Conservation (phyloP, 2,329 filamentous ascomycete species). For the Cryphonectria radicalis region DNA sequence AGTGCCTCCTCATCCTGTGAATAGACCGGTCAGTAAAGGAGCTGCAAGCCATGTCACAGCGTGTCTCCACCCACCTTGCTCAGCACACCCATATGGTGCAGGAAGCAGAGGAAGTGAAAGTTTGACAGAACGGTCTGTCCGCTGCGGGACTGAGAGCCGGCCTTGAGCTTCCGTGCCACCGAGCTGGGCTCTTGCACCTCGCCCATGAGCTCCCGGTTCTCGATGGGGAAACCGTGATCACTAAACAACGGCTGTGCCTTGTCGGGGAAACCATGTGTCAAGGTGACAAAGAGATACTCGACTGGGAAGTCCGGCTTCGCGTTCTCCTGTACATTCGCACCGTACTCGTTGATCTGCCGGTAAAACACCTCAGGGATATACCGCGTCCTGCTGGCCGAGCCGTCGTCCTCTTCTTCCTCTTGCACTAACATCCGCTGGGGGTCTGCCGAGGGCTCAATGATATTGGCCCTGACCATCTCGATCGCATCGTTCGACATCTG, state of each 20-base stretch:
- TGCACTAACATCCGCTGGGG: slow-evolving; percentile 94
- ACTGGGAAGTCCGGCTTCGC: slow-evolving; percentile 96
- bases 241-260: slow-evolving; percentile 77
- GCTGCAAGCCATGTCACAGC: slow-evolving; percentile 22
- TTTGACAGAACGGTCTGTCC: slow-evolving; percentile 78
- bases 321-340: slow-evolving; percentile 94
- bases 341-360: slow-evolving; percentile 93
- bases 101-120: slow-evolving; percentile 91
- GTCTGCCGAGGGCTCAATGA: slow-evolving; percentile 93
- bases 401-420: slow-evolving; percentile 84
- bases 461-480: slow-evolving; percentile 94
- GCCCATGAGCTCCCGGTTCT: slow-evolving; percentile 87
- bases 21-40: slow-evolving; percentile 1
- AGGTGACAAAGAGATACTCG: slow-evolving; percentile 92
- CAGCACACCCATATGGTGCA: slow-evolving; percentile 79
- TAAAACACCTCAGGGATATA: slow-evolving; percentile 99
- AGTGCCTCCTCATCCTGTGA: slow-evolving; percentile 84
- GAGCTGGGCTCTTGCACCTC: slow-evolving; percentile 79
- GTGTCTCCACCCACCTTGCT: slow-evolving; percentile 69
- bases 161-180: slow-evolving; percentile 70
- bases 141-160: slow-evolving; percentile 60
- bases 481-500: slow-evolving; percentile 95
- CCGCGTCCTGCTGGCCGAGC: slow-evolving; percentile 67
- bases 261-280: slow-evolving; percentile 95
- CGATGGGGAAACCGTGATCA: slow-evolving; percentile 78